These are phyloP conservation scores for Acanthamoeba healyi DNA, from an alignment of 208 protist genomes.

Conservation along the genomic window DNA sequence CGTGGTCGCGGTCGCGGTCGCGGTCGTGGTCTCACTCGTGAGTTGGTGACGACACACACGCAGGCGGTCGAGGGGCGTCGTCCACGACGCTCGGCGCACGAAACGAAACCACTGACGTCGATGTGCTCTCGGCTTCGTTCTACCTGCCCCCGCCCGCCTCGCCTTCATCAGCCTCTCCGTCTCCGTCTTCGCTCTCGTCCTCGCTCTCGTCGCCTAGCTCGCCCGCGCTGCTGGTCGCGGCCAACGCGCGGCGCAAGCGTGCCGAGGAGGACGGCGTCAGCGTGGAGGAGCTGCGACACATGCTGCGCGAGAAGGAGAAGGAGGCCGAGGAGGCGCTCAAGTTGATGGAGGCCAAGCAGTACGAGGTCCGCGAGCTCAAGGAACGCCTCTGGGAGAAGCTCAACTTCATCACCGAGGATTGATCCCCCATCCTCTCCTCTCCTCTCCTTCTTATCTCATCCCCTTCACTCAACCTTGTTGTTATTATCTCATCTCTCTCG, in stretches of 20 bases:
- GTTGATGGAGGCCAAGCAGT: constrained; percentile 63
- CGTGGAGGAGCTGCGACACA: constrained; percentile 46
- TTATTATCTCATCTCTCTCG: too few species aligned
- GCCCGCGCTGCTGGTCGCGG: not conserved
- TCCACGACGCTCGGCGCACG: too few species aligned
- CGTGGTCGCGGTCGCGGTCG: not conserved
- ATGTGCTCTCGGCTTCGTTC: not conserved
- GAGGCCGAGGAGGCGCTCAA: constrained; percentile 50
- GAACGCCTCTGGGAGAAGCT: constrained; percentile 65
- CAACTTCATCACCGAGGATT: not conserved
- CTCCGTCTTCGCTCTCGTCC: constrained; percentile 20
- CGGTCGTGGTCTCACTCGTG: not conserved
- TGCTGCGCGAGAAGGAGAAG: constrained; percentile 57
- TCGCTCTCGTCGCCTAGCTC: not conserved
- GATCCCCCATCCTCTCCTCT: too few species aligned
- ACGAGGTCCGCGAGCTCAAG: constrained; percentile 66
- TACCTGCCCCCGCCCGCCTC: not conserved
- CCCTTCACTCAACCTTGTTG: too few species aligned
- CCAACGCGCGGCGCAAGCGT: not conserved
- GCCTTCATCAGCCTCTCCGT: not conserved
- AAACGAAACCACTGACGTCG: too few species aligned
- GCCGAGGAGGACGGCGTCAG: not conserved
- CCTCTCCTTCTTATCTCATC: too few species aligned
- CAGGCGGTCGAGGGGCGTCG: too few species aligned
- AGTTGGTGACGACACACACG: too few species aligned